Evolutionary conservation across 2,329 filamentous ascomycete genomes (phyloP).

Genomic region (Neoarthrinium moseri): DNA sequence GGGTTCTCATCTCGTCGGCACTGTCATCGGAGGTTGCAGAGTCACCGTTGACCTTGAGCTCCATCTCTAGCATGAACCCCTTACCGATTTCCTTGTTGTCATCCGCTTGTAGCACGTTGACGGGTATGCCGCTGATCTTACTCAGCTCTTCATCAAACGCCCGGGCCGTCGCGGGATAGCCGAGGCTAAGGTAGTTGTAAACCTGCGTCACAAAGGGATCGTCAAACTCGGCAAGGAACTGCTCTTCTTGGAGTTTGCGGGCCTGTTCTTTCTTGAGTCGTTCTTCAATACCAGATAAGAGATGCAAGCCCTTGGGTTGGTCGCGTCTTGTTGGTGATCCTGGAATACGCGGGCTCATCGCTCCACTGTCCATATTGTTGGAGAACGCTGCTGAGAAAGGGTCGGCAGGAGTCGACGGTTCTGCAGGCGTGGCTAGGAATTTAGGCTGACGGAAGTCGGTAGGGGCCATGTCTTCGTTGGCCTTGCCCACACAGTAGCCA

Average conservation of each 20-base stretch:
- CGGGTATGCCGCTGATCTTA: constrained; percentile 70
- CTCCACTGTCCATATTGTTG: constrained; percentile 36
- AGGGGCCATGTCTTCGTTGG: constrained; percentile 36
- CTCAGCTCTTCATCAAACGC: constrained; percentile 82
- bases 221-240: constrained; percentile 67
- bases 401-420: constrained; percentile 39
- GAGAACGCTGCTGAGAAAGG: constrained; percentile 42
- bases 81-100: constrained; percentile 52
- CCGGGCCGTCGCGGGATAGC: constrained; percentile 82
- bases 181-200: constrained; percentile 93
- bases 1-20: constrained; percentile 28
- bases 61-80: constrained; percentile 70
- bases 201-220: constrained; percentile 91
- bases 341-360: constrained; percentile 25
- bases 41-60: constrained; percentile 29
- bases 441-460: constrained; percentile 43
- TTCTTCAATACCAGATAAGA: constrained; percentile 52
- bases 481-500: constrained; percentile 59
- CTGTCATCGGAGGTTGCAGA: constrained; percentile 15
- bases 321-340: constrained; percentile 22
- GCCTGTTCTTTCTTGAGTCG: constrained; percentile 49
- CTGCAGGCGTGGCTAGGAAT: constrained; percentile 43
- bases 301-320: constrained; percentile 42
- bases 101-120: constrained; percentile 74
- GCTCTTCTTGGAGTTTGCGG: constrained; percentile 49